Evolutionary conservation across 805 yeast species (phyloP).

Genomic region (Yarrowia divulgata): DNA sequence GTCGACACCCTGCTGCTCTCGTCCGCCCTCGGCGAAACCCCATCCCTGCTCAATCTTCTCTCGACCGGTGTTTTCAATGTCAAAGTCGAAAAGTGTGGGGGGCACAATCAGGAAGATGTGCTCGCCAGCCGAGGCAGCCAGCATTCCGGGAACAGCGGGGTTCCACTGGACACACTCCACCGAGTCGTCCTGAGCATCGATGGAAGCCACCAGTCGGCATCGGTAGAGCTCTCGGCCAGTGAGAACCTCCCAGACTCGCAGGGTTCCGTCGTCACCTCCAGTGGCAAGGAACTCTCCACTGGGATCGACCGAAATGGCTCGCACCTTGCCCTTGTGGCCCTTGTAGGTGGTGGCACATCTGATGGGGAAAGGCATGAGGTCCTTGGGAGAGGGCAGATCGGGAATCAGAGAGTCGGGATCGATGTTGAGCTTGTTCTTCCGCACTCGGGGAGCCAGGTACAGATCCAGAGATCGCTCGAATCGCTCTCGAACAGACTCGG

Average conservation of each 20-base stretch:
- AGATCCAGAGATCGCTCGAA: constrained; percentile 94
- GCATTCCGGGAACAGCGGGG: constrained; percentile 72
- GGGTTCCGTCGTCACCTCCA: constrained; percentile 96
- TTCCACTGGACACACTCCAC: constrained; percentile 89
- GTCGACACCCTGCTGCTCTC: constrained; percentile 45
- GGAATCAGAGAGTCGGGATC: constrained; percentile 97
- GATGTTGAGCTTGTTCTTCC: constrained; percentile 86
- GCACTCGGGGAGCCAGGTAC: constrained; percentile 94
- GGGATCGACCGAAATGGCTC: constrained; percentile 85
- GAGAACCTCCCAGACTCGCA: constrained; percentile 94
- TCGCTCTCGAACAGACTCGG: constrained; percentile 82
- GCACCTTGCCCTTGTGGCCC: constrained; percentile 85
- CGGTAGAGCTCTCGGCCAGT: constrained; percentile 93
- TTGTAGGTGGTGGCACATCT: constrained; percentile 80
- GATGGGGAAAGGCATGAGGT: constrained; percentile 95
- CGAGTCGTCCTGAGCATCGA: constrained; percentile 67
- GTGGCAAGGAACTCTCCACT: constrained; percentile 95
- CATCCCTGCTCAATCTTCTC: constrained; percentile 86
- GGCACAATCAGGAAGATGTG: constrained; percentile 81
- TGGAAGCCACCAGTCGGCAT: constrained; percentile 48
- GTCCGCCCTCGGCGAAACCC: constrained; percentile 68
- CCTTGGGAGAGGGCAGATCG: constrained; percentile 95
- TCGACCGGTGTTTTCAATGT: constrained; percentile 80
- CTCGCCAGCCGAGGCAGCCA: constrained; percentile 87
- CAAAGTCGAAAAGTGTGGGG: constrained; percentile 82